Base-by-base conservation (phyloP, 345 rosid species). In the Excoecaria agallocha region DNA sequence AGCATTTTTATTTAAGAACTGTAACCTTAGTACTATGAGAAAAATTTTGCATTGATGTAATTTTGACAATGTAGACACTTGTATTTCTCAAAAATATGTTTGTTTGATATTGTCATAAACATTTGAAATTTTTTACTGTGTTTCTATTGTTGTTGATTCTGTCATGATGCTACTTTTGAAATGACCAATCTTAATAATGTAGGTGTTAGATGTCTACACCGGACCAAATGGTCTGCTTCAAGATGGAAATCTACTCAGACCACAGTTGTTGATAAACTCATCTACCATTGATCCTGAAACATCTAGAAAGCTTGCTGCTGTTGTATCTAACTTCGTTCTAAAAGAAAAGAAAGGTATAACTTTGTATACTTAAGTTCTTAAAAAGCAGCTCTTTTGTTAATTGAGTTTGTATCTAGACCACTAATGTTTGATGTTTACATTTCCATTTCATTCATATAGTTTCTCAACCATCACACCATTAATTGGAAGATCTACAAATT, bases 281-380 rank as follows among this genome's bases (percentile, higher is more conserved):
- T 94, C 98, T 59, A 94, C 97, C 60, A 86, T 94, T 86, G 95
- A 92, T 87, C 95, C 97, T 68, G 93, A 87, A 68, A 88, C 90
- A 10, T 92, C 98, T 10, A 86, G 97, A 73, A 92, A 85, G 78
- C 71, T 94, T 74, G 84, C 93, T 60, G 80, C 73, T 3, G 79
- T 87, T 51, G 85, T 89, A 73, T 87, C 97, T 73, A 80, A 81
- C 9, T 87, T 87, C 79, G 48, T 45, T 82, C 67, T 92, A 75
- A 87, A 82, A 78, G 89, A 82, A 66, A 84, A 80, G 73, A 86
- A 58, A 89, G 97, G 98, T 93, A 88, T 39, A 59, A 37, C 1
- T 13, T 35, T 41, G 8, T 71, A 16, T 61, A 56, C 62, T 59
- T 4, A 56, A 70, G 72, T 46, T 58, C 46, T 68, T 43, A n/a